Evolutionary conservation across 306 rosid genomes (phyloP).

Genomic region (Glycine latifolia): DNA sequence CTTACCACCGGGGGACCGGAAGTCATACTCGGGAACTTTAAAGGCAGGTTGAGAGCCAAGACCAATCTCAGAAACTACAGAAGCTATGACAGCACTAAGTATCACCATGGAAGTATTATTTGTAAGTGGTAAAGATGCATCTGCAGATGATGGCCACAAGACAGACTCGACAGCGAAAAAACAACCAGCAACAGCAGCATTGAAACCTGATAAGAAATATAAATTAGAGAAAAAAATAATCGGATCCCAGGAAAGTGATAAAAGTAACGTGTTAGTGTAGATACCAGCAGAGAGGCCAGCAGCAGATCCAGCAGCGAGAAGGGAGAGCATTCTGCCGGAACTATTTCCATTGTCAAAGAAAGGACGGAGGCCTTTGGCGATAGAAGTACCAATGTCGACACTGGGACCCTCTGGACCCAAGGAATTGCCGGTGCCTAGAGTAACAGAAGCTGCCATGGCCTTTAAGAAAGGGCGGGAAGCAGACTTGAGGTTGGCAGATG

Average conservation of each 20-base stretch:
- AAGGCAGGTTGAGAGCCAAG: slow-evolving; percentile 92
- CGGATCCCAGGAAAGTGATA: not conserved
- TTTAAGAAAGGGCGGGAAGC: slow-evolving; percentile 73
- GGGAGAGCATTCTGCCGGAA: slow-evolving; percentile 63
- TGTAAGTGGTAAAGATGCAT: slow-evolving; percentile 71
- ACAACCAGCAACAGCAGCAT: slow-evolving; percentile 97
- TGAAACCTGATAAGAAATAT: slow-evolving; percentile 70
- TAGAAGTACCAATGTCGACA: slow-evolving; percentile 85
- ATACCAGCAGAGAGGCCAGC: slow-evolving; percentile 91
- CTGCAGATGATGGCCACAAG: slow-evolving; percentile 82
- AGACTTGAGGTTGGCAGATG: slow-evolving; percentile 52
- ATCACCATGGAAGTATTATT: slow-evolving; percentile 94
- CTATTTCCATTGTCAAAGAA: slow-evolving; percentile 51
- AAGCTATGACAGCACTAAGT: slow-evolving; percentile 89
- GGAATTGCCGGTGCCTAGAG: slow-evolving; percentile 91
- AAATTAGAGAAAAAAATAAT: slow-evolving; percentile 14
- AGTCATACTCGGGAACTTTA: slow-evolving; percentile 85
- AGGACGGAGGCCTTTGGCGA: slow-evolving; percentile 74
- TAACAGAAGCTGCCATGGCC: slow-evolving; percentile 76
- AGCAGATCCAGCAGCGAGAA: slow-evolving; percentile 92
- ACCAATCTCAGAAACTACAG: slow-evolving; percentile 86
- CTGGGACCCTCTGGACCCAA: slow-evolving; percentile 97
- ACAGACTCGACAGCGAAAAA: slow-evolving; percentile 88
- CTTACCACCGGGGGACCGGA: slow-evolving; percentile 87
- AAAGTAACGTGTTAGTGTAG: not conserved